phyloP scores from a whole-genome alignment of 768 basidiomycete genomes.

The Mycena capillaripes region DNA sequence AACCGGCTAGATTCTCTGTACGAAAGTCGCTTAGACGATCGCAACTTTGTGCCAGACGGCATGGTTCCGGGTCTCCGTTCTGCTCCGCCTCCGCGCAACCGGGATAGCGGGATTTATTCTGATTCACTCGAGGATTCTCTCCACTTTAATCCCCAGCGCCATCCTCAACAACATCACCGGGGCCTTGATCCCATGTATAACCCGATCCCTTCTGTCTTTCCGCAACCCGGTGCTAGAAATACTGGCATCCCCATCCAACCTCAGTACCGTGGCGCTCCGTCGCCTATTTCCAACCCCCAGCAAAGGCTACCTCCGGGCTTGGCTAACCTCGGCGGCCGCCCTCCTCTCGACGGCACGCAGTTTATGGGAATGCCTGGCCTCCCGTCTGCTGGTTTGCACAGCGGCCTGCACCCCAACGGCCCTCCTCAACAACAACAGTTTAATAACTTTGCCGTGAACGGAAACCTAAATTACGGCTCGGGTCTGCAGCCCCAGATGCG shows the following conservation, averaged over 20 bases:
- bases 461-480: constrained; percentile 60
- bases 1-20: constrained; percentile 78
- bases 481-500: constrained; percentile 62
- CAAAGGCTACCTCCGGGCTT: constrained; percentile 84
- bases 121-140: constrained; percentile 75
- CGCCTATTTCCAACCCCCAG: constrained; percentile 64
- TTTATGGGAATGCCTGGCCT: constrained; percentile 66
- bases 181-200: constrained; percentile 71
- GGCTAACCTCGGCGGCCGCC: constrained; percentile 85
- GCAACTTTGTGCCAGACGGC: constrained; percentile 86
- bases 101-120: constrained; percentile 68
- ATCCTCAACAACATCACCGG: constrained; percentile 63
- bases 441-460: constrained; percentile 65
- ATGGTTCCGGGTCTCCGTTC: constrained; percentile 89
- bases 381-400: constrained; percentile 60
- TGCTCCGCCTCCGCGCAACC: constrained; percentile 70
- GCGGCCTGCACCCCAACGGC: constrained; percentile 60
- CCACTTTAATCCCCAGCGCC: constrained; percentile 72
- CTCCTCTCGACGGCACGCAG: constrained; percentile 83
- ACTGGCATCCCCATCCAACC: constrained; percentile 67
- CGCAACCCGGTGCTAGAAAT: constrained; percentile 70
- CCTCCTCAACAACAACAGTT: constrained; percentile 64
- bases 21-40: constrained; percentile 81
- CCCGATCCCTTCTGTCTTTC: constrained; percentile 61
- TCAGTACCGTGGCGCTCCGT: constrained; percentile 79